Base-by-base conservation (phyloP, 2,329 filamentous ascomycete genomes). In the Thyridium curvatum region DNA sequence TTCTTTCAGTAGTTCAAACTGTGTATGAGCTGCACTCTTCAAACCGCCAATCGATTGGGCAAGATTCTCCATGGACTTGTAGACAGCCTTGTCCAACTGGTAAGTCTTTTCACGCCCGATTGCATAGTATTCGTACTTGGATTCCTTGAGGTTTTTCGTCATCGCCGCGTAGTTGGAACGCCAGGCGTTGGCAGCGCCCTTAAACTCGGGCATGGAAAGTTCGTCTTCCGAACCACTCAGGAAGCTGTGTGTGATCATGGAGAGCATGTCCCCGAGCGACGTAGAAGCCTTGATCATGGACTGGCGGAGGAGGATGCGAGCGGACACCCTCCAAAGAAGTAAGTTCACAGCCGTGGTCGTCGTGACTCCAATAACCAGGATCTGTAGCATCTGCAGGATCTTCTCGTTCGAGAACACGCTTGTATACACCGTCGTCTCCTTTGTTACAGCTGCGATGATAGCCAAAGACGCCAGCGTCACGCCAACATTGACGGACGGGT, bases 1-100 rank as follows among this genome's bases (percentile, higher is more conserved):
- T 55, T 93, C 85, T 44, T 82, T 81, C 28, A 95, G 69, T 26
- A 97, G 72, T 13, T 84, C 77, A 54, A 97, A 94, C 53, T 98
- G 91, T 16, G 89, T 90, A 42, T 84, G 77, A 18, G 93, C 86
- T 28, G 93, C 89, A 66, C 89, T 95, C 47, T 89, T 77, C 52
- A 98, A 66, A 8, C 91, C 93, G 58, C 91, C 90, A 47, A 96
- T 83, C 47, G 88, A 89, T 57, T 96, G 90, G 4, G 87, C 82
- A 18, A 97, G 72, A 34, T 79, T 81, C 57, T 94, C 87, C 52
- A 97, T 77, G 48, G 86, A 91, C 53, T 87, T 84, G 33, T 91
- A 84, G 4, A 97, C 73, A 17, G 77, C 80, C 47, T 83, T 82
- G 52, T 96, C 86, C 3, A 94, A 72, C 30, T 74, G 72, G 57